A percentile compares a stretch with the other conserved stretches of the same genome.
Conservation (phyloP, 2,329 filamentous ascomycete genomes). For the Ophiostoma sp. region DNA sequence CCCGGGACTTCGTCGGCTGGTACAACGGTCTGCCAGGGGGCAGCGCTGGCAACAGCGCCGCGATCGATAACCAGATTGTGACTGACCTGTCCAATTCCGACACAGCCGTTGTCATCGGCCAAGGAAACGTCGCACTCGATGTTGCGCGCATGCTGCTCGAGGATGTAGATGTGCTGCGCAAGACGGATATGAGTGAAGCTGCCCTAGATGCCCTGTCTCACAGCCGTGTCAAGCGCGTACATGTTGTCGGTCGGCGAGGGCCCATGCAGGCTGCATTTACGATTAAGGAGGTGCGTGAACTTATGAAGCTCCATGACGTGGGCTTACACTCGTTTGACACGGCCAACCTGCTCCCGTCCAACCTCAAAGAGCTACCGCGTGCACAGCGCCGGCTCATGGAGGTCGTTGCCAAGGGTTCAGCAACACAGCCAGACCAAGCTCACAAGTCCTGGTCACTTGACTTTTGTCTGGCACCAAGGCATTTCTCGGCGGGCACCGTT, state of each 20-base stretch:
- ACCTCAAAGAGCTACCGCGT: slow-evolving; percentile 65
- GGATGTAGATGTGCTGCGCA: slow-evolving; percentile 63
- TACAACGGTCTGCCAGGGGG: slow-evolving; percentile 93
- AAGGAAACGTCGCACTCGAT: slow-evolving; percentile 94
- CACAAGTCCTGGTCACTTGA: slow-evolving; percentile 75
- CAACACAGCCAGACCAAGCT: slow-evolving; percentile 42
- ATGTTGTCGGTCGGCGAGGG: slow-evolving; percentile 82
- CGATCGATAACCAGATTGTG: slow-evolving; percentile 30
- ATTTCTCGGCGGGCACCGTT: slow-evolving; percentile 50
- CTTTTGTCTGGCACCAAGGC: slow-evolving; percentile 73
- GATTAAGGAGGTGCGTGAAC: slow-evolving; percentile 86
- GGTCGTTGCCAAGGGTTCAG: slow-evolving; percentile 70
- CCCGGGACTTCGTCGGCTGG: slow-evolving; percentile 93
- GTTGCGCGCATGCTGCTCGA: slow-evolving; percentile 82
- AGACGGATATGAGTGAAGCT: slow-evolving; percentile 84
- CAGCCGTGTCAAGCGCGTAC: slow-evolving; percentile 72
- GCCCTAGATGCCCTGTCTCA: slow-evolving; percentile 67
- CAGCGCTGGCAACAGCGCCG: slow-evolving; percentile 34
- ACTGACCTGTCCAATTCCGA: slow-evolving; percentile 80
- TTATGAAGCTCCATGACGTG: slow-evolving; percentile 70
- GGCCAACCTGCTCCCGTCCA: slow-evolving; percentile 58
- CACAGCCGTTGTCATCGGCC: slow-evolving; percentile 81
- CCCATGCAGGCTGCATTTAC: slow-evolving; percentile 93
- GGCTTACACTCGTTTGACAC: slow-evolving; percentile 64
- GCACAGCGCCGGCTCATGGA: slow-evolving; percentile 73